Percentiles rank a stretch among this genome's conserved stretches.
Conservation (phyloP, 192 early-diverging fungal genomes). For the Backusella liffmaniae region DNA sequence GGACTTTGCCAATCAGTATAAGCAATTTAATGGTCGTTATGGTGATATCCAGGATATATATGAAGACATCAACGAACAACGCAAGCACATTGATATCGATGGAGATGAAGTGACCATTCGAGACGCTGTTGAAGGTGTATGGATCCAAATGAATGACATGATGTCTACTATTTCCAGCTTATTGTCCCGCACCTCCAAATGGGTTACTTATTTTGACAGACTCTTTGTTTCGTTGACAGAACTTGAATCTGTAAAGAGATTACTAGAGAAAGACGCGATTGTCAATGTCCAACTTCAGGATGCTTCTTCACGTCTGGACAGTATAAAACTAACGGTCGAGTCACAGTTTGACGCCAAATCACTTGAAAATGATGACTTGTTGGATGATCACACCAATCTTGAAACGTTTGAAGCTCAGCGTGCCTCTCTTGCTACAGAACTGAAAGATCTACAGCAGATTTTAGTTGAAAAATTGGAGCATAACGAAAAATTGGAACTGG, state of each 20-base stretch:
- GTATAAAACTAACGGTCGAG: background rate
- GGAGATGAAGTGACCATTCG: background rate
- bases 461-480: background rate
- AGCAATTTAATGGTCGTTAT: background rate
- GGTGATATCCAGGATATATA: background rate
- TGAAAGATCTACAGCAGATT: background rate
- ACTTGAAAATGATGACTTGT: background rate
- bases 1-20: background rate
- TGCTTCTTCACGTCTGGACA: background rate
- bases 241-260: background rate
- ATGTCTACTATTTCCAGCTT: background rate
- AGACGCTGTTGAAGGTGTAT: background rate
- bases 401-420: background rate
- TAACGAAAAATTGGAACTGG: background rate
- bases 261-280: background rate
- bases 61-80: background rate
- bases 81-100: background rate
- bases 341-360: background rate
- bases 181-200: background rate
- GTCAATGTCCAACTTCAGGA: background rate
- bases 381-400: background rate
- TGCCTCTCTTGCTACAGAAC: background rate
- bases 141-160: background rate
- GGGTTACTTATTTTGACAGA: background rate
- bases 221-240: background rate